These are phyloP conservation scores for Aulographum hederae DNA, from an alignment of 2,329 filamentous ascomycete genomes.

Conservation along the genomic window DNA sequence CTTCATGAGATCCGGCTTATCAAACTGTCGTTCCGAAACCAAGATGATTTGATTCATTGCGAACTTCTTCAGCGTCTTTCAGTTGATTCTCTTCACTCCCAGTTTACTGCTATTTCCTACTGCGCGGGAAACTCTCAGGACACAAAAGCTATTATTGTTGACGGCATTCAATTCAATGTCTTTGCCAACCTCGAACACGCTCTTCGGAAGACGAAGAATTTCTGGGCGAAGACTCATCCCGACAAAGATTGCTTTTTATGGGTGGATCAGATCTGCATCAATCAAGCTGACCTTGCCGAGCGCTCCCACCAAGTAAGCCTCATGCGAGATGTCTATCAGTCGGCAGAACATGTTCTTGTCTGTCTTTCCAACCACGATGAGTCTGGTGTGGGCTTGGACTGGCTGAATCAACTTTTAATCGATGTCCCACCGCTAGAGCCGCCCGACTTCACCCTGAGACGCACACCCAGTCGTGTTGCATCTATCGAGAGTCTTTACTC, in stretches of 20 bases:
- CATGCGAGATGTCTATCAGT: conserved; percentile 6
- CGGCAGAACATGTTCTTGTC: conserved; percentile 4
- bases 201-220: not conserved
- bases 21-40: not conserved
- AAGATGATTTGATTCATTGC: not conserved
- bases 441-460: too few relatives aligned
- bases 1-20: not conserved
- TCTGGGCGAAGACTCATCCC: not conserved
- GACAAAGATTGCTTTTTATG: conserved; percentile 3
- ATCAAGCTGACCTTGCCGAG: conserved; percentile 3
- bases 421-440: too few relatives aligned
- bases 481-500: too few relatives aligned
- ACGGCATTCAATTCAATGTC: not conserved
- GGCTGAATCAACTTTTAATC: too few relatives aligned
- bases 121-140: not conserved
- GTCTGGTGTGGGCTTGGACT: too few relatives aligned
- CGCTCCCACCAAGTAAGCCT: conserved; percentile 5
- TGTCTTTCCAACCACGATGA: conserved; percentile 6
- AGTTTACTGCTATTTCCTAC: not conserved
- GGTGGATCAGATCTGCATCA: conserved; percentile 4
- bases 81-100: not conserved
- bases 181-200: not conserved
- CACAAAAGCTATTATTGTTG: not conserved
- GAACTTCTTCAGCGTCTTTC: not conserved
- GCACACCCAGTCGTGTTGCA: too few relatives aligned